Evolutionary conservation across 306 rosid genomes (phyloP).

Genomic region (Trifolium pratense): DNA sequence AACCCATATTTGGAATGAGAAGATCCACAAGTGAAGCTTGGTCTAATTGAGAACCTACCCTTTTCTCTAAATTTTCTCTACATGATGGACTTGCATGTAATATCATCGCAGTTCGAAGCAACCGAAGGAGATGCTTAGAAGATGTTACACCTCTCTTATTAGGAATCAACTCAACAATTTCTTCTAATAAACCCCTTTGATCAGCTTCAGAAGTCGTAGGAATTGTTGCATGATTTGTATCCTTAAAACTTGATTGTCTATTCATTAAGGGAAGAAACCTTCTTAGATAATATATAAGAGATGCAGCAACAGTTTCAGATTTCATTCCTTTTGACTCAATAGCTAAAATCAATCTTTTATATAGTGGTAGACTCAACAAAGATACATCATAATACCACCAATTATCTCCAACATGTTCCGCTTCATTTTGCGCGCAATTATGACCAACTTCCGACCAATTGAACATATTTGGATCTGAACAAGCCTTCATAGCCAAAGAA

Average conservation of each 20-base stretch:
- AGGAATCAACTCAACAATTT: slow-evolving; percentile 74
- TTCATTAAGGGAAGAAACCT: slow-evolving; percentile 82
- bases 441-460: slow-evolving; percentile 54
- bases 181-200: slow-evolving; percentile 78
- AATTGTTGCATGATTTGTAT: slow-evolving; percentile 56
- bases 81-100: slow-evolving; percentile 74
- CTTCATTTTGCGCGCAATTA: slow-evolving; percentile 42
- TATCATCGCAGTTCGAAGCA: slow-evolving; percentile 81
- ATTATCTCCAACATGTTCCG: slow-evolving; percentile 44
- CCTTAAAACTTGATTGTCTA: slow-evolving; percentile 69
- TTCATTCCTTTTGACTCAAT: slow-evolving; percentile 78
- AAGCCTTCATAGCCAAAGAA: slow-evolving; percentile 80
- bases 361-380: slow-evolving; percentile 71
- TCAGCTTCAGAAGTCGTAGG: slow-evolving; percentile 72
- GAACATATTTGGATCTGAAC: slow-evolving; percentile 66
- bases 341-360: slow-evolving; percentile 63
- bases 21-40: slow-evolving; percentile 76
- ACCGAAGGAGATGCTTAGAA: slow-evolving; percentile 64
- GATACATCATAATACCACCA: slow-evolving; percentile 95
- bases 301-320: slow-evolving; percentile 67
- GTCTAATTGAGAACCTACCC: slow-evolving; percentile 76
- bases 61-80: slow-evolving; percentile 79
- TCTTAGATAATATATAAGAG: slow-evolving; percentile 68
- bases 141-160: slow-evolving; percentile 68
- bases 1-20: slow-evolving; percentile 81